Evolutionary conservation across 345 rosid genomes (phyloP).

Genomic region (Limnanthes douglasii): DNA sequence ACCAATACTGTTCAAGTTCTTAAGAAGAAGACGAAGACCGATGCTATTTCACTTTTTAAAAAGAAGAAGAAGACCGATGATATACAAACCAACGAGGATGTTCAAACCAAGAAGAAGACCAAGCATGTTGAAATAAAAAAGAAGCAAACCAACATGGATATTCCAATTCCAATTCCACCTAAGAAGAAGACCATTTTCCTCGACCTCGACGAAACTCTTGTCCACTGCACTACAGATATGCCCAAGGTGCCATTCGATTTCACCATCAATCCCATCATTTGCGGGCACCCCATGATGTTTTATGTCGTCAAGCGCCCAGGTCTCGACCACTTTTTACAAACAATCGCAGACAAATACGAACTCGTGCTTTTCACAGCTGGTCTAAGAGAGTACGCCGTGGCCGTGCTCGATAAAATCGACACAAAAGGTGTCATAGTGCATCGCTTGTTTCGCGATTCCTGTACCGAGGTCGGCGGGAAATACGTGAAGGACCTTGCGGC

Average conservation of each 20-base stretch:
- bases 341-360: conserved; percentile 31
- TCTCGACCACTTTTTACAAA: conserved; percentile 43
- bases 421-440: conserved; percentile 36
- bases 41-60: too few species aligned
- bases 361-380: conserved; percentile 82
- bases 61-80: too few species aligned
- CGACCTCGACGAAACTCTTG: conserved; percentile 80
- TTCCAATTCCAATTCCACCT: too few species aligned
- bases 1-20: too few species aligned
- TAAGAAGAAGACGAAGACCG: too few species aligned
- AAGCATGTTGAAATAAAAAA: too few species aligned
- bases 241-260: conserved; percentile 51
- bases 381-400: conserved; percentile 49
- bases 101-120: too few species aligned
- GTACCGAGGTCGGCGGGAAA: conserved; percentile 50
- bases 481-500: conserved; percentile 64
- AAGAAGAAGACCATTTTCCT: conserved; percentile 47
- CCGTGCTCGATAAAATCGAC: conserved; percentile 58
- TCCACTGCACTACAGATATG: conserved; percentile 50
- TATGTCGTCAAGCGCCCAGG: conserved; percentile 86
- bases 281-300: conserved; percentile 31
- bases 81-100: too few species aligned
- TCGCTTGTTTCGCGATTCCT: conserved; percentile 61
- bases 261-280: conserved; percentile 38
- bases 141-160: too few species aligned